Evolutionary conservation across 805 yeast genomes (phyloP), one percentile per base, ranked within the genome.

Genomic region (Zygotorulaspora danielsina): DNA sequence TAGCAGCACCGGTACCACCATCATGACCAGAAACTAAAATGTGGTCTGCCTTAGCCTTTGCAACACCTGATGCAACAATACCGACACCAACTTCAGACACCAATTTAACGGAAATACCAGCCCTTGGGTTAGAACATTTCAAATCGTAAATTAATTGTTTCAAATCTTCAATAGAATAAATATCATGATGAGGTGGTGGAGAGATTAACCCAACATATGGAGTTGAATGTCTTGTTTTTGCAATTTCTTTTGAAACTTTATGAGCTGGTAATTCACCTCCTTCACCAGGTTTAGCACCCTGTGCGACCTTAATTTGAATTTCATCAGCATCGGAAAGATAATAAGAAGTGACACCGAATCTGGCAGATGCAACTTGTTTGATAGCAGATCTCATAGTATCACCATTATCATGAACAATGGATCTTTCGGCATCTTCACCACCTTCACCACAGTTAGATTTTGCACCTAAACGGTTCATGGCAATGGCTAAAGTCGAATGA

Each of bases 1-100:
- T 79, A 44, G 96, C 90, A 44, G 98, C 98, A 80, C 98, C 98
- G 42, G 98, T 90, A 72, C 98, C 98, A 77, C 98, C 98, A 66
- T 90, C 97, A 60, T 94, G 97, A 57, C 97, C 97, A 45, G 96
- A 85, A 49, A 90, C 85, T 61, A 90, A 75, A 57, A 90, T 84
- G 61, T 90, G 96, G 62, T 93, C 97, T 10, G 97, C 96, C 61
- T 93, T 94, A 13, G 98, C 98, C 70, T 90, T 90, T 45, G 97
- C 97, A 19, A 90, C 98, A 76, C 98, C 98, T 31, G 97, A 87
- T 19, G 97, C 97, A 61, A 93, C 90, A 59, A 93, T 88, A 72
- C 98, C 98, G 39, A 90, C 97, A 70, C 98, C 98, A 44, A 93
- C 97, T 67, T 90, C 98, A 19, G 96, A 85, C 12, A 93, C 98